Evolutionary conservation across 305 asterid species (phyloP), one percentile per base, ranked within the genome.

Genomic region (Plantago rigida): DNA sequence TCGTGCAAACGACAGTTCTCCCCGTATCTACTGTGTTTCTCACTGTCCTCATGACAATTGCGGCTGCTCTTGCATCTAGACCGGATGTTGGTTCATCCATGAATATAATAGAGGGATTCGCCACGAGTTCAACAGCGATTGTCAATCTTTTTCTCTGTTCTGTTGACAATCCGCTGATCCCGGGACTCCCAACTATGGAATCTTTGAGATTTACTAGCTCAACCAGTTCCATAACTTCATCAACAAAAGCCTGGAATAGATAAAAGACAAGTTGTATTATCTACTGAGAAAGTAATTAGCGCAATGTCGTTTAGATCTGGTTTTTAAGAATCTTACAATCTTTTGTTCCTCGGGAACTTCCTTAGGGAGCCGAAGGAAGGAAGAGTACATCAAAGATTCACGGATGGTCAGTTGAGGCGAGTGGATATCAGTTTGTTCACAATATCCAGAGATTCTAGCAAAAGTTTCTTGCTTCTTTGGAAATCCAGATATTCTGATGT

Each of bases 81-180:
- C 94, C 94, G 1, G 95, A 84, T 17, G 95, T 87, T 52, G 95
- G 94, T 72, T 85, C 90, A 14, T 85, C 94, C 95, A 86, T 86
- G 57, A 86, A 86, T 56, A 86, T 86, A 36, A 86, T 80, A 0
- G 95, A 86, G 29, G 94, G 95, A 62, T 87, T 87, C 0, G 95
- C 94, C 3, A 87, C 95, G 5, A 87, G 83, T 60, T 87, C 95
- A 24, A 87, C 95, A 4, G 95, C 95, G 1, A 86, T 84, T 0
- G 95, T 84, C 5, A 86, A 77, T 68, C 95, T 77, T 66, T 87
- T 87, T 39, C 94, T 75, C 60, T 87, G 96, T 73, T 81, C 94
- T 0, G 95, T 87, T 34, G 95, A 87, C 48, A 87, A 86, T 57
- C 95, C 95, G 59, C 62, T 79, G 13, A 72, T 71, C 47, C 95